Evolutionary conservation across 2,329 filamentous ascomycete genomes (phyloP).

Genomic region (Talaromyces funiculosus): DNA sequence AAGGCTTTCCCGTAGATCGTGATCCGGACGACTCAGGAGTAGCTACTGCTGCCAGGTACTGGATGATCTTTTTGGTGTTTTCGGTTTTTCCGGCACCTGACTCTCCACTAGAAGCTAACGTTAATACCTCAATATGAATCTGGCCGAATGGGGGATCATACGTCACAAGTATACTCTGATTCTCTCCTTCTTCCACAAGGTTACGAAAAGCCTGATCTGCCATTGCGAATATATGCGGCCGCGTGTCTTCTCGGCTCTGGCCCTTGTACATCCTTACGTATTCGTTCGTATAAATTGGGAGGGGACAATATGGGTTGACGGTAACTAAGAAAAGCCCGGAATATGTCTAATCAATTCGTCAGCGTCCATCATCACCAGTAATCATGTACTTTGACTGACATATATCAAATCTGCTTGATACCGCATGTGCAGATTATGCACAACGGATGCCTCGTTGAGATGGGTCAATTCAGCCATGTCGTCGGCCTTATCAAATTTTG

Average conservation of each 20-base stretch:
- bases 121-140: neutral
- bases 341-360: slow-evolving; percentile 60
- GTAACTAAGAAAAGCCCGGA: slow-evolving; percentile 95
- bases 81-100: slow-evolving; percentile 98
- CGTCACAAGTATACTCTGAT: slow-evolving; percentile 96
- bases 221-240: slow-evolving; percentile 96
- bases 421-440: slow-evolving; percentile 91
- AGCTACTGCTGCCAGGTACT: slow-evolving; percentile 92
- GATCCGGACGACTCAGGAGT: slow-evolving; percentile 66
- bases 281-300: slow-evolving; percentile 94
- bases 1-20: slow-evolving; percentile 57
- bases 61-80: slow-evolving; percentile 99
- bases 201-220: slow-evolving; percentile 95
- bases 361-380: neutral
- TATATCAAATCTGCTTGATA: slow-evolving; percentile 96
- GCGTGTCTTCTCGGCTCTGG: slow-evolving; percentile 82
- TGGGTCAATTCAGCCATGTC: slow-evolving; percentile 99
- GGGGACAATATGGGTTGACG: slow-evolving; percentile 89
- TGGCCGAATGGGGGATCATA: slow-evolving; percentile 31
- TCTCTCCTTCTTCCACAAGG: slow-evolving; percentile 86
- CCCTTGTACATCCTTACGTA: slow-evolving; percentile 99
- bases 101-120: slow-evolving; percentile 57
- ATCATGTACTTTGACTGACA: slow-evolving; percentile 36
- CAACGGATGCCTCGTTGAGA: slow-evolving; percentile 93
- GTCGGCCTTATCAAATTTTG: slow-evolving; percentile 98